phyloP scores from a whole-genome alignment of 306 rosid species.

The Datisca glomerata region DNA sequence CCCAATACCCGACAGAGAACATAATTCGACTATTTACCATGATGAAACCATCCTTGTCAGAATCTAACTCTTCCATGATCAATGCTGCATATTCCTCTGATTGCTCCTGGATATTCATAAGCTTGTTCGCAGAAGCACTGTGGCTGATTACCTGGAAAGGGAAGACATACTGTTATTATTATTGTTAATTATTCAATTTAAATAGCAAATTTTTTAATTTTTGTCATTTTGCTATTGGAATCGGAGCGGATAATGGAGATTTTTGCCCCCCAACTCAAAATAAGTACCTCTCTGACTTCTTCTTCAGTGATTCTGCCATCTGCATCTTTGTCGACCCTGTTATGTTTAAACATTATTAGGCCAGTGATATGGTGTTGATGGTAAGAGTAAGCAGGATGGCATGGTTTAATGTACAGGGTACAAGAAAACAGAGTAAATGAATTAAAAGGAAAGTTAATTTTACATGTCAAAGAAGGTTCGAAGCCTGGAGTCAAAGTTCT shows the following conservation, averaged over 20 bases:
- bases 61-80: constrained; percentile 65
- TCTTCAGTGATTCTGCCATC: constrained; percentile 58
- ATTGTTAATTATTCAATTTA: too few relatives aligned
- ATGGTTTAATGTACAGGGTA: not conserved
- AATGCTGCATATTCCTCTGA: constrained; percentile 37
- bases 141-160: too few relatives aligned
- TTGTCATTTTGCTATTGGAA: too few relatives aligned
- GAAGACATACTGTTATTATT: too few relatives aligned
- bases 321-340: constrained; percentile 66
- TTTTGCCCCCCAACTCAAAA: too few relatives aligned
- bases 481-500: constrained; percentile 47
- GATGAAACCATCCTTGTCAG: constrained; percentile 42
- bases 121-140: constrained; percentile 54
- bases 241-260: too few relatives aligned
- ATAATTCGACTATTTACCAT: too few relatives aligned
- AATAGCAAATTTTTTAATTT: too few relatives aligned
- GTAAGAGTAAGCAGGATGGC: too few relatives aligned
- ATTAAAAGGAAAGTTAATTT: not conserved
- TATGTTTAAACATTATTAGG: too few relatives aligned
- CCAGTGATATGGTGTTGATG: too few relatives aligned
- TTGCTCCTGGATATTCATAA: constrained; percentile 33
- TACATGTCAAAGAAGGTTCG: constrained; percentile 71
- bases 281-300: constrained; percentile 51
- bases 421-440: not conserved
- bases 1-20: too few relatives aligned